These are phyloP conservation scores for Apophysomyces ossiformis DNA, from an alignment of 371 early-diverging fungal species.

Conservation along the genomic window DNA sequence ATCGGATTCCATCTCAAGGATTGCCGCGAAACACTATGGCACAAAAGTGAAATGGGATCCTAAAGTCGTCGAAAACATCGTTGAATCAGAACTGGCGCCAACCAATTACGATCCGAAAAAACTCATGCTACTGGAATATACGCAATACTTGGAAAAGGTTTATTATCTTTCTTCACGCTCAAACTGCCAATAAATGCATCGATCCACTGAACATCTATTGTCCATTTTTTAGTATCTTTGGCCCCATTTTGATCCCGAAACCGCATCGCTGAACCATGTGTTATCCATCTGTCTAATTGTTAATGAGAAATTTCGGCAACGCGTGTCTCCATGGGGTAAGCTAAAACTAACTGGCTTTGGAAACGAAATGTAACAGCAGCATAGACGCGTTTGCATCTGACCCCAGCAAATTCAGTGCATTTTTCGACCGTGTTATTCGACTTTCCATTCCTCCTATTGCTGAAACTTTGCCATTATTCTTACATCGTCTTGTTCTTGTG, in stretches of 20 bases:
- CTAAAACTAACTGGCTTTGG: conserved; percentile 1
- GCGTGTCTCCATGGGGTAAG: conserved; percentile 66
- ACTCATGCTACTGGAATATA: conserved; percentile 72
- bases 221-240: conserved; percentile 68
- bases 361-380: conserved; percentile 13
- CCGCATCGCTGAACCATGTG: conserved; percentile 59
- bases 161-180: not conserved
- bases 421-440: conserved; percentile 62
- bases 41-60: conserved; percentile 53
- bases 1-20: conserved; percentile 56
- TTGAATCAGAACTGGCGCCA: conserved; percentile 59
- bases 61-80: conserved; percentile 60
- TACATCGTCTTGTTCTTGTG: conserved; percentile 57
- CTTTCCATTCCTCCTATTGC: conserved; percentile 36
- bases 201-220: not conserved
- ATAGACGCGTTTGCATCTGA: conserved; percentile 55
- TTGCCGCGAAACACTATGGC: conserved; percentile 55
- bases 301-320: conserved; percentile 84
- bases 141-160: conserved; percentile 85
- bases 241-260: conserved; percentile 63
- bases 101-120: conserved; percentile 56
- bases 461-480: conserved; percentile 34
- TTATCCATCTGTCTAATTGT: conserved; percentile 83
- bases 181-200: not conserved
- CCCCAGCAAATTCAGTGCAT: conserved; percentile 56